Base-by-base conservation (phyloP, 176 grass and related monocot species). In the Cenchrus fungigraminus region DNA sequence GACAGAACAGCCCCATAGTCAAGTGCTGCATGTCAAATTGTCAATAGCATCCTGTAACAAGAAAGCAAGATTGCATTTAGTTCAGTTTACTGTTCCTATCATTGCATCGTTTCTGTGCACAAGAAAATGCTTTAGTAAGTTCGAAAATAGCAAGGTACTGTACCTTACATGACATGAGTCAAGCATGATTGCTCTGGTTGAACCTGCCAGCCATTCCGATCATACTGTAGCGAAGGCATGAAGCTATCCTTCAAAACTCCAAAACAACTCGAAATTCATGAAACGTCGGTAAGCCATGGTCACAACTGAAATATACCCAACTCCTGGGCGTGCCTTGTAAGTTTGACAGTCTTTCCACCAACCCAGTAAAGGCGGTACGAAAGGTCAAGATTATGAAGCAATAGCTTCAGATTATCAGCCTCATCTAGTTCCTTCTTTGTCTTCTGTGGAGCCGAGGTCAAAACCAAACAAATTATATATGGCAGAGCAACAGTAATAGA, bases 271-370 rank as follows among this genome's bases (percentile, higher is more conserved):
- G 58, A 86, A 16, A 62, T 78, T 56, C 91, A 79, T 77, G 14
- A 55, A 74, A 8, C 19, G 80, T 65, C 60, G 19, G 73, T 19
- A 86, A 73, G 5, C 20, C 74, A 75, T 50, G 46, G 86, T 90
- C 87, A 98, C 88, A 98, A 82, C 73, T 95, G 93, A 93, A 98
- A 98, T 79, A 74, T 91, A 79, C 93, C 96, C 91, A 98, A 67
- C 46, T 89, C 96, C 78, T 94, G 91, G 42, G 84, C 87, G 78
- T 98, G 87, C 64, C 81, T 92, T 67, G 78, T 91, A 82, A 98
- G 89, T 74, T 83, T 90, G 79, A 98, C 91, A 49, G 86, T 80
- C 90, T 85, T 94, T 65, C 52, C 63, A 42, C 89, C 80, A 74
- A 92, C 76, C 96, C 96, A 98, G 40, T 90, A 87, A 75, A 94